Base-by-base conservation (phyloP, 352 stramenopile species). In the Globisporangium parvum region DNA sequence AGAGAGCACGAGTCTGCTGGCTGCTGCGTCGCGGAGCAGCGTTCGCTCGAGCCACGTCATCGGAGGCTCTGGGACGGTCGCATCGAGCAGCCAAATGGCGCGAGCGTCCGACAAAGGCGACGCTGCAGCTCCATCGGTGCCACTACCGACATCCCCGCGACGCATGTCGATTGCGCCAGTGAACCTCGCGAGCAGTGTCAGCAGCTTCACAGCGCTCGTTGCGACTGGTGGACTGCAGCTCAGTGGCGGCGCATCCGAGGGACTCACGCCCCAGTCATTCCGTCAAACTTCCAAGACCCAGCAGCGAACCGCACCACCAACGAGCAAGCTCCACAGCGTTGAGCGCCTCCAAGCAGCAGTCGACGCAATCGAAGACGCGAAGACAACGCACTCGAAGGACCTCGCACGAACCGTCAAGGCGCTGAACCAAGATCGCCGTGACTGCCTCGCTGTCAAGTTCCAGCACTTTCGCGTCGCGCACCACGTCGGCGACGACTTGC, bases 391-490 rank as follows among this genome's bases (percentile, higher is more conserved):
- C 23, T 67, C 75, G 0, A 50, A 61, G 28, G 51, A 63, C 1
- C 58, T 91, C 10, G 61, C 69, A 14, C 70, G 70, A 15, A 63
- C 73, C 0, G 54, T 91, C 23, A 55, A 66, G 37, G 48, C 63
- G 0, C 71, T 91, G 8, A 63, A 76, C 10, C 63, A 87, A 14
- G 73, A 82, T 53, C 76, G 81, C 9, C 67, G 63, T 39, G 65
- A 84, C 31, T 88, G 78, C 53, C 56, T 91, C 24, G 53, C 60
- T 2, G 28, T 61, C 42, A 89, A 91, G 55, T 87, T 75, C 60
- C 56, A 67, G 41, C 67, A 70, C 39, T 67, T 88, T 15, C 17
- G 53, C 20, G 55, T 84, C 21, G 50, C 67, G 12, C 60, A 66
- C 26, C 65, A 85, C 44, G 45, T 74, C 21, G 44, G 64, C 9